Conservation (phyloP, 108 stramenopile genomes). For the Asterionellopsis glacialis region DNA sequence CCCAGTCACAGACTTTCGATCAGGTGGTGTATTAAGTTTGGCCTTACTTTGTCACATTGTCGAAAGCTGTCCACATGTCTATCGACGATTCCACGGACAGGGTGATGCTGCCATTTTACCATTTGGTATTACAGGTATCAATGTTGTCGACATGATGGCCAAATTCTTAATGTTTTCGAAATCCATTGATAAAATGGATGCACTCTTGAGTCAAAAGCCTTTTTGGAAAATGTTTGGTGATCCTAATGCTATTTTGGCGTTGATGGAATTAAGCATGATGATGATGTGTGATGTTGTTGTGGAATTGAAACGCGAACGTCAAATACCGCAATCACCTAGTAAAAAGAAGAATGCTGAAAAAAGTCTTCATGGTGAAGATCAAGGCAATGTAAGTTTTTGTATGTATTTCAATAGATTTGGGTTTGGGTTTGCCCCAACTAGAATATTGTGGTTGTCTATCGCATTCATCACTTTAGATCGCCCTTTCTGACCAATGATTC, state of each 20-base stretch:
- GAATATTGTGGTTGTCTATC: too few species aligned
- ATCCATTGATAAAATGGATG: constrained; percentile 82
- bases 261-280: constrained; percentile 73
- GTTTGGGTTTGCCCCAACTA: too few species aligned
- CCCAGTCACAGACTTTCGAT: constrained; percentile 87
- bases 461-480: too few species aligned
- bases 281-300: constrained; percentile 78
- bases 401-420: too few species aligned
- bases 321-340: constrained; percentile 9
- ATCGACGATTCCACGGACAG: constrained; percentile 31
- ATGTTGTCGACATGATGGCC: constrained; percentile 85
- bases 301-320: constrained; percentile 37
- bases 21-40: constrained; percentile 75
- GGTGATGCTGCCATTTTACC: constrained; percentile 75
- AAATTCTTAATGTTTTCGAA: constrained; percentile 81
- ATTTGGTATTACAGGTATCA: constrained; percentile 86
- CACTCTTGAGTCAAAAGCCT: constrained; percentile 73
- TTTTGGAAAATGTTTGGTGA: constrained; percentile 91
- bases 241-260: constrained; percentile 73
- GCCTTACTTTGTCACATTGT: constrained; percentile 76
- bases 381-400: not conserved
- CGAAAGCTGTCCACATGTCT: constrained; percentile 29
- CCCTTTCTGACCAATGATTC: too few species aligned
- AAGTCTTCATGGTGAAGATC: constrained; percentile 11
- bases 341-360: constrained; percentile 14